phyloP scores from a whole-genome alignment of 2,329 filamentous ascomycete species.

The Fusarium sp. region DNA sequence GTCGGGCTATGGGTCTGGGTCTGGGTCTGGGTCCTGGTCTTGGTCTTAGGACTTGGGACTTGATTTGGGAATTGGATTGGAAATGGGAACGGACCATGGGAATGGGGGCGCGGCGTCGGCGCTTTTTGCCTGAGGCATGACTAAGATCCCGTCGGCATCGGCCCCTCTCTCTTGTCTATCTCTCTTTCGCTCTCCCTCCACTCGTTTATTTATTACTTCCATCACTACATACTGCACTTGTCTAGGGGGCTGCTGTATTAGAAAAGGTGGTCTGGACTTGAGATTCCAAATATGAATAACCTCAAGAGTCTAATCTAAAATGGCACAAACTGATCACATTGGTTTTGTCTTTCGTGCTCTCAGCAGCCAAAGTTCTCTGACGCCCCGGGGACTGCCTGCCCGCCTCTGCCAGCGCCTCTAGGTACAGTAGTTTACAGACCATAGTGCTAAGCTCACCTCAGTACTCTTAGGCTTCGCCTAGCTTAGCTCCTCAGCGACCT shows the following conservation, averaged over 20 bases:
- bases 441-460: conserved; percentile 1
- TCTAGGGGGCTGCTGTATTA: not conserved
- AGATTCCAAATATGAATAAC: not conserved
- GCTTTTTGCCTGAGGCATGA: conserved; percentile 38
- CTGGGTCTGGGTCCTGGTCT: conserved; percentile 41
- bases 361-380: too few species aligned
- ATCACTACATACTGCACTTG: not conserved
- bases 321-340: not conserved
- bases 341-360: not conserved
- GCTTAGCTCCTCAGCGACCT: conserved; percentile 3
- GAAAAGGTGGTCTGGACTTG: not conserved
- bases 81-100: conserved; percentile 36
- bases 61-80: conserved; percentile 43
- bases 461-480: not conserved
- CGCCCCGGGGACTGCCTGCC: too few species aligned
- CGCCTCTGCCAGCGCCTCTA: not conserved
- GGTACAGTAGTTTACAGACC: not conserved
- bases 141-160: conserved; percentile 10
- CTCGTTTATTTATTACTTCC: not conserved
- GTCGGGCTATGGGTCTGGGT: conserved; percentile 43
- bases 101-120: conserved; percentile 36
- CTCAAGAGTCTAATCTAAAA: not conserved
- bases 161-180: conserved; percentile 13
- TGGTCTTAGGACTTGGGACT: conserved; percentile 25
- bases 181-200: conserved; percentile 1